Evolutionary conservation across 2,329 filamentous ascomycete genomes (phyloP).

Genomic region (Mycocentrospora acerina): DNA sequence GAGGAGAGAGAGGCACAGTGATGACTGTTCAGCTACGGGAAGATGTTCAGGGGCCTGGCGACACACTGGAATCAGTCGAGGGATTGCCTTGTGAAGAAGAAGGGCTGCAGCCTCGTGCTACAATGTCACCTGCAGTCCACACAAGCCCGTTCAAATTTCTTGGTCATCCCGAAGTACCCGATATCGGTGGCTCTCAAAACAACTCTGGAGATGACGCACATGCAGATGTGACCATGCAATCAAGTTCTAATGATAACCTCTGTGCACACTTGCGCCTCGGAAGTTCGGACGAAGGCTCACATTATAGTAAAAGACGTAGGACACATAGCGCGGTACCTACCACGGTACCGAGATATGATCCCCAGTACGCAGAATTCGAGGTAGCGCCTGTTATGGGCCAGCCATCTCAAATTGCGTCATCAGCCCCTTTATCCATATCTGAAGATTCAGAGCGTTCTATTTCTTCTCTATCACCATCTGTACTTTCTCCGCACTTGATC

Average conservation of each 20-base stretch:
- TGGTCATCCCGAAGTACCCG: slow-evolving; percentile 5
- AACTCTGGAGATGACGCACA: slow-evolving; percentile 5
- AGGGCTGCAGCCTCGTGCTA: too few relatives aligned
- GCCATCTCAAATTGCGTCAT: too few relatives aligned
- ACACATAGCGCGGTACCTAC: slow-evolving; percentile 12
- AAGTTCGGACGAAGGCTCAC: slow-evolving; percentile 1
- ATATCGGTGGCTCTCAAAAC: slow-evolving; percentile 3
- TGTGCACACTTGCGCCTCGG: neutral
- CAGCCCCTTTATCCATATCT: too few relatives aligned
- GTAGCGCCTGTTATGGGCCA: too few relatives aligned
- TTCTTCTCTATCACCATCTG: too few relatives aligned
- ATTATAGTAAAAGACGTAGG: slow-evolving; percentile 12
- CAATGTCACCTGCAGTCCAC: too few relatives aligned
- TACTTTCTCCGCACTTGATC: too few relatives aligned
- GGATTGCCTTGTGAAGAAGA: too few relatives aligned
- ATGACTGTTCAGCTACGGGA: slow-evolving; percentile 2
- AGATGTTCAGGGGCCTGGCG: neutral
- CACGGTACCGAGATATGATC: too few relatives aligned
- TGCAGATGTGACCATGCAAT: slow-evolving; percentile 11
- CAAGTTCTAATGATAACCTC: slow-evolving; percentile 6
- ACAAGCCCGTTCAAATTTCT: neutral
- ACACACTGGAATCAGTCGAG: too few relatives aligned
- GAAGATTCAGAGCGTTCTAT: too few relatives aligned
- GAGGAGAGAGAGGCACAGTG: neutral
- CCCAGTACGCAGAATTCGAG: too few relatives aligned